Conservation (phyloP, 768 basidiomycete species). For the Tricholoma sp. region DNA sequence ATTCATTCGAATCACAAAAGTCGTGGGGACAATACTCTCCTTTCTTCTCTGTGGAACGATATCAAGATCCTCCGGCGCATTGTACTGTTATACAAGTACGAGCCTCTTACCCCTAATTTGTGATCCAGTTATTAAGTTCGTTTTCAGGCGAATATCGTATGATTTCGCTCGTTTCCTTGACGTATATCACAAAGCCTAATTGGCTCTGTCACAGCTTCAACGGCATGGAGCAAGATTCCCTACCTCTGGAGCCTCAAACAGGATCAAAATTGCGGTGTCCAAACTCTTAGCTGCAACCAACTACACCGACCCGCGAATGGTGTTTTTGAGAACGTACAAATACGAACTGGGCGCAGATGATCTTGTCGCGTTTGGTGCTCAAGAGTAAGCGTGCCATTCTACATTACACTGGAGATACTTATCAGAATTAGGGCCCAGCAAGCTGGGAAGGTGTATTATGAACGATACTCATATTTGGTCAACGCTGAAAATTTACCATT, state of each 20-base stretch:
- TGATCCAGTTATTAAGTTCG: neutral
- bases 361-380: conserved; percentile 63
- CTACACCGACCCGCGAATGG: conserved; percentile 40
- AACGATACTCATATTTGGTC: conserved; percentile 51
- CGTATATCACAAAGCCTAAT: neutral
- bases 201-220: conserved; percentile 49
- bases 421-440: conserved; percentile 26
- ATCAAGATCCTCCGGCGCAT: conserved; percentile 37
- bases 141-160: conserved; percentile 55
- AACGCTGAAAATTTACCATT: conserved; percentile 41
- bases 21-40: conserved; percentile 64
- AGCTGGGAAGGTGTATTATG: conserved; percentile 46
- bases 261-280: conserved; percentile 42
- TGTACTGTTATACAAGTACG: conserved; percentile 57
- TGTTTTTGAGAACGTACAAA: conserved; percentile 54
- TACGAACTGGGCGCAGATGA: conserved; percentile 56
- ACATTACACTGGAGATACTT: neutral
- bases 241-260: conserved; percentile 39
- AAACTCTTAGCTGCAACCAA: conserved; percentile 47
- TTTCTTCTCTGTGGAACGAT: conserved; percentile 43
- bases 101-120: neutral
- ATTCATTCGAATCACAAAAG: conserved; percentile 12
- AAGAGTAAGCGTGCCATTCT: conserved; percentile 40
- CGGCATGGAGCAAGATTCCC: conserved; percentile 81
- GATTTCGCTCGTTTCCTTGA: conserved; percentile 15